Conservation (phyloP, 2,329 filamentous ascomycete genomes). For the Didymella keratinophila region DNA sequence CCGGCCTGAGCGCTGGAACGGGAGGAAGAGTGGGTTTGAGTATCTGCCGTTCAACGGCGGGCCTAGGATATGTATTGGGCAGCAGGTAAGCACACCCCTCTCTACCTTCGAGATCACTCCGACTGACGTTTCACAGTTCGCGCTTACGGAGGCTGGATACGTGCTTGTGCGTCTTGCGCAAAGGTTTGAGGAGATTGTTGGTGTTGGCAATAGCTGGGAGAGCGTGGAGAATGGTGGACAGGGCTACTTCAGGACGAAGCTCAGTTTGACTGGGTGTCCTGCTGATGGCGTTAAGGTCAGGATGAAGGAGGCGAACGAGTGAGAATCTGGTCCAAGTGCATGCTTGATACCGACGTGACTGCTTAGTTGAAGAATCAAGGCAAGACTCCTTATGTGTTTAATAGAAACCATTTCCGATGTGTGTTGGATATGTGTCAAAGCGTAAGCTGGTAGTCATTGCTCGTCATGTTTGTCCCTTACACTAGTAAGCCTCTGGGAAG, state of each 20-base stretch:
- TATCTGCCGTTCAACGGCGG: slow-evolving; percentile 48
- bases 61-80: slow-evolving; percentile 44
- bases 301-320: slow-evolving; percentile 41
- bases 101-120: fast-evolving
- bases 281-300: slow-evolving; percentile 45
- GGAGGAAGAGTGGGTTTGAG: slow-evolving; percentile 43
- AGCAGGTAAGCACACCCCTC: slow-evolving; percentile 20
- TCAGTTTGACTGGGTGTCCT: slow-evolving; percentile 40
- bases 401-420: too few species aligned
- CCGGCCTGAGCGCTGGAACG: slow-evolving; percentile 47
- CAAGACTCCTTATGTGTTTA: too few species aligned
- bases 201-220: slow-evolving; percentile 40
- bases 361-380: too few species aligned
- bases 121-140: slow-evolving; percentile 28
- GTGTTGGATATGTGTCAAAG: too few species aligned
- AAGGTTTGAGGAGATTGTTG: slow-evolving; percentile 39
- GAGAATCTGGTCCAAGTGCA: neutral
- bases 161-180: slow-evolving; percentile 39
- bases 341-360: neutral
- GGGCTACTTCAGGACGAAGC: slow-evolving; percentile 32
- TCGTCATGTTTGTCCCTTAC: too few species aligned
- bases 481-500: too few species aligned
- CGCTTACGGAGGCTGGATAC: slow-evolving; percentile 43
- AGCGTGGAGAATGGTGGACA: slow-evolving; percentile 33
- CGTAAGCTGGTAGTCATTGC: too few species aligned